Conservation (phyloP, 345 rosid genomes). For the Arabidopsis suecica region DNA sequence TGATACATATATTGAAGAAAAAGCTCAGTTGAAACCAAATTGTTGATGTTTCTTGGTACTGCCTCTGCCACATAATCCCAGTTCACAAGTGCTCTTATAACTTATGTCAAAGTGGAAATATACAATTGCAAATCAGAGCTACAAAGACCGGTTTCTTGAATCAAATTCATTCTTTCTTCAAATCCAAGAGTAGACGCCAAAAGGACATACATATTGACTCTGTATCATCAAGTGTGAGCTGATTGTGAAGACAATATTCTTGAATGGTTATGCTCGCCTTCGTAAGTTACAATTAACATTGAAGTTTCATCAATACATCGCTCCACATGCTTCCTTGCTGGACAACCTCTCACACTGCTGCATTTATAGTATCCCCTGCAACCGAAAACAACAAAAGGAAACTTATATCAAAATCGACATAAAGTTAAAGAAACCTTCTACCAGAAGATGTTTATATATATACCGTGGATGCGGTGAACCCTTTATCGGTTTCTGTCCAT, state of each 20-base stretch:
- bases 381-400: not conserved
- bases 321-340: conserved; percentile 90
- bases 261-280: conserved; percentile 82
- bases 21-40: conserved; percentile 10
- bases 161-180: conserved; percentile 21
- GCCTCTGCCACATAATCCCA: not conserved
- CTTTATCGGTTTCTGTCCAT: conserved; percentile 86
- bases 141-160: conserved; percentile 18
- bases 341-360: conserved; percentile 81
- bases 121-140: conserved; percentile 42
- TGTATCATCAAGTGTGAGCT: conserved; percentile 54
- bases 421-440: not conserved
- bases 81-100: conserved; percentile 30
- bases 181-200: conserved; percentile 16
- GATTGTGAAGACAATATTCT: conserved; percentile 59
- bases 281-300: conserved; percentile 78
- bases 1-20: not conserved
- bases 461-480: conserved; percentile 91
- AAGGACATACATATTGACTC: not conserved
- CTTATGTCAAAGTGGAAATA: conserved; percentile 34
- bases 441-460: not conserved
- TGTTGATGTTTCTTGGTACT: conserved; percentile 7
- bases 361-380: conserved; percentile 89
- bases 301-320: conserved; percentile 77
- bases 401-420: not conserved